These are phyloP conservation scores for Xylaria sp. DNA, from an alignment of 2,329 filamentous ascomycete species.

Conservation along the genomic window DNA sequence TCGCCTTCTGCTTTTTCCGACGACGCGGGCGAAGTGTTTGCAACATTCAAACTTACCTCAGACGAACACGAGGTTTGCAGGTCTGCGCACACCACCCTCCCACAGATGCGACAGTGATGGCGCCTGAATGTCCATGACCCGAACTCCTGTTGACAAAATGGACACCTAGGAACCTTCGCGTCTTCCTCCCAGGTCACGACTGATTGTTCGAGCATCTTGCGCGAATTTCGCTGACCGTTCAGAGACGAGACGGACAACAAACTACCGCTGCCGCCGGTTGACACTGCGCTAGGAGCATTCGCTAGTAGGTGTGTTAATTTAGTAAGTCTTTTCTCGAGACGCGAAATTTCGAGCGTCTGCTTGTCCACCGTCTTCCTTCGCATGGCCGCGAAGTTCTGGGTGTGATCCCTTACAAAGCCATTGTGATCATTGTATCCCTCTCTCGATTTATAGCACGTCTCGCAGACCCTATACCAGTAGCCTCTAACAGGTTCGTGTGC, in stretches of 20 bases:
- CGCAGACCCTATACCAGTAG: slow-evolving; percentile 93
- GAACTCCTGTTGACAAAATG: slow-evolving; percentile 97
- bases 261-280: slow-evolving; percentile 59
- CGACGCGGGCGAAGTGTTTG: slow-evolving; percentile 58
- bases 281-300: slow-evolving; percentile 72
- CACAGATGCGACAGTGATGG: slow-evolving; percentile 95
- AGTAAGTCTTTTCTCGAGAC: slow-evolving; percentile 90
- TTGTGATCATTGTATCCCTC: slow-evolving; percentile 94
- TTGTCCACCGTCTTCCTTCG: slow-evolving; percentile 84
- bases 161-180: slow-evolving; percentile 79
- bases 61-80: slow-evolving; percentile 83
- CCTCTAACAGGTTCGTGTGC: slow-evolving; percentile 90
- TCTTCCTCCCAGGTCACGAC: slow-evolving; percentile 98
- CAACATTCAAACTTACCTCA: slow-evolving; percentile 83
- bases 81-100: slow-evolving; percentile 92
- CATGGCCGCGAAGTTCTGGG: slow-evolving; percentile 73
- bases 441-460: slow-evolving; percentile 98
- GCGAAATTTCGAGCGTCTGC: slow-evolving; percentile 85
- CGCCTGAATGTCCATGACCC: slow-evolving; percentile 90
- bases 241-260: slow-evolving; percentile 70
- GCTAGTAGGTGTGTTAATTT: slow-evolving; percentile 87
- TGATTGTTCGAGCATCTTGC: slow-evolving; percentile 87
- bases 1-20: slow-evolving; percentile 56
- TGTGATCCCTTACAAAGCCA: slow-evolving; percentile 78
- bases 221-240: slow-evolving; percentile 76